Percentiles rank a stretch among this genome's conserved stretches.
Conservation (phyloP, 257 asterid species). For the Linderniella brevidens region DNA sequence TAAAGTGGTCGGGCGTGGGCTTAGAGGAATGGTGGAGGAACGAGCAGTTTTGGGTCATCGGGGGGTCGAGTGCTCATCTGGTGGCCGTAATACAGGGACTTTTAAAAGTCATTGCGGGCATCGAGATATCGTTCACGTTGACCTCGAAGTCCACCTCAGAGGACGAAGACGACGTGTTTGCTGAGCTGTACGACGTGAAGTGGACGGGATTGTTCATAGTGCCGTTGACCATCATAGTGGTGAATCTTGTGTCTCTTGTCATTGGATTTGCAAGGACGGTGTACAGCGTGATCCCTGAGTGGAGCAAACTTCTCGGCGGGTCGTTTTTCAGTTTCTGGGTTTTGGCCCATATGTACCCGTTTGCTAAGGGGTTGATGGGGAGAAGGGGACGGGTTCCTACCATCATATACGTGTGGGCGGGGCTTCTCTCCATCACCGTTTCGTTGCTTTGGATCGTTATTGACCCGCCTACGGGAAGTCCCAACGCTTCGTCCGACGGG, state of each 20-base stretch:
- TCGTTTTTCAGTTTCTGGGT: slow-evolving; percentile 90
- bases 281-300: slow-evolving; percentile 71
- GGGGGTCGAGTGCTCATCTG: slow-evolving; percentile 80
- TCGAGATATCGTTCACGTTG: slow-evolving; percentile 73
- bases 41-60: slow-evolving; percentile 94
- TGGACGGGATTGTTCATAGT: slow-evolving; percentile 74
- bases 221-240: slow-evolving; percentile 48
- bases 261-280: slow-evolving; percentile 53
- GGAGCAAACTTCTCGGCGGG: slow-evolving; percentile 86
- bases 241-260: slow-evolving; percentile 50
- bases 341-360: slow-evolving; percentile 75
- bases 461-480: slow-evolving; percentile 32
- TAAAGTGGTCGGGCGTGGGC: slow-evolving; percentile 84
- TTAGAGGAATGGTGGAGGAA: slow-evolving; percentile 93
- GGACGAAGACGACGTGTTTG: slow-evolving; percentile 63
- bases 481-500: neutral
- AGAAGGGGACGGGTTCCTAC: slow-evolving; percentile 77
- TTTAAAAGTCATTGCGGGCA: slow-evolving; percentile 70
- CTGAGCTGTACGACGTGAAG: slow-evolving; percentile 61
- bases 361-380: slow-evolving; percentile 86
- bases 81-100: slow-evolving; percentile 83
- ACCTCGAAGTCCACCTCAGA: slow-evolving; percentile 59
- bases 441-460: slow-evolving; percentile 65
- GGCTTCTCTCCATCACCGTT: slow-evolving; percentile 57
- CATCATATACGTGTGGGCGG: slow-evolving; percentile 77